phyloP scores from a whole-genome alignment of 1,284 basidiomycete species.

The Marasmius fiardii region DNA sequence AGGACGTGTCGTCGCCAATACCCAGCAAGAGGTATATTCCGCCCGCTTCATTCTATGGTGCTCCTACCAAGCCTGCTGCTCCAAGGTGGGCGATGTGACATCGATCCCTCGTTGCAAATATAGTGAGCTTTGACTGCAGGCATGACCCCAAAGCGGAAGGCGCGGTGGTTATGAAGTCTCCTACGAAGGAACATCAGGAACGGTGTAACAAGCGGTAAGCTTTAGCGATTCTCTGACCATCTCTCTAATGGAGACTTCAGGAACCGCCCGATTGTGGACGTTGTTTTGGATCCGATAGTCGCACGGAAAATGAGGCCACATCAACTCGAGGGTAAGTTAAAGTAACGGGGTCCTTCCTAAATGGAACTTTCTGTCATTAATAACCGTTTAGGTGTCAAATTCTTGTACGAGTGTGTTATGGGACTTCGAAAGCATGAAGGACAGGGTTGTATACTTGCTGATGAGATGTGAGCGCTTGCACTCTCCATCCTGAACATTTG shows the following conservation, averaged over 20 bases:
- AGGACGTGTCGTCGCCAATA: not conserved
- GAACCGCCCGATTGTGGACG: slow-evolving; percentile 66
- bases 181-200: slow-evolving; percentile 64
- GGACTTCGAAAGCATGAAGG: slow-evolving; percentile 87
- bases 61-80: slow-evolving; percentile 34
- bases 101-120: slow-evolving; percentile 15
- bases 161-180: slow-evolving; percentile 86
- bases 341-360: not conserved
- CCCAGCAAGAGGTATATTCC: slow-evolving; percentile 44
- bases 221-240: not conserved
- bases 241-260: slow-evolving; percentile 29
- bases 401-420: slow-evolving; percentile 97
- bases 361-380: not conserved
- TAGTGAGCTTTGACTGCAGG: slow-evolving; percentile 36
- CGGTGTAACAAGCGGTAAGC: slow-evolving; percentile 72
- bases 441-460: slow-evolving; percentile 93
- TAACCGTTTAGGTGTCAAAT: slow-evolving; percentile 61
- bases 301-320: slow-evolving; percentile 80
- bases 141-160: slow-evolving; percentile 74
- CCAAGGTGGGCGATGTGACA: slow-evolving; percentile 46
- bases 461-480: slow-evolving; percentile 81
- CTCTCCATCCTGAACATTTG: slow-evolving; percentile 2
- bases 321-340: slow-evolving; percentile 83
- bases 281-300: slow-evolving; percentile 93
- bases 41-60: slow-evolving; percentile 59